A percentile compares a stretch with the other conserved stretches of the same genome.
phyloP scores from a whole-genome alignment of 345 rosid genomes.

The Mercurialis annua region DNA sequence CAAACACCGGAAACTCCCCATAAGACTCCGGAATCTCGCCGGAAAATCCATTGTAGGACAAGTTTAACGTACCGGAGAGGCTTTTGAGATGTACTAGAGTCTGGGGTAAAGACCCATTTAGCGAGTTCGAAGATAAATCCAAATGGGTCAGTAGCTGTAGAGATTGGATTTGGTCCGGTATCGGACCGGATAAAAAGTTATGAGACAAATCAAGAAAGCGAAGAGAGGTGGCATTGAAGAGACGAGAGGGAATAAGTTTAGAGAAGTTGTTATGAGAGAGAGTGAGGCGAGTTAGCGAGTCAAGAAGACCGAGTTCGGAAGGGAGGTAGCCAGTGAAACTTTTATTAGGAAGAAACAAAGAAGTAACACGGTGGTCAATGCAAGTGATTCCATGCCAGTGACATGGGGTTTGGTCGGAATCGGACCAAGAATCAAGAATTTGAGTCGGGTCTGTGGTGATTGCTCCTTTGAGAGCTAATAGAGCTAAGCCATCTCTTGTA shows the following conservation, averaged over 20 bases:
- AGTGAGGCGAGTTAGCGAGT: conserved; percentile 55
- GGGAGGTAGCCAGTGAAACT: conserved; percentile 75
- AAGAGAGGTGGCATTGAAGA: conserved; percentile 54
- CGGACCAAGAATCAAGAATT: conserved; percentile 59
- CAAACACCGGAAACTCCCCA: conserved; percentile 64
- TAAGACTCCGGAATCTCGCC: conserved; percentile 70
- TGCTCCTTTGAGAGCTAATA: conserved; percentile 85
- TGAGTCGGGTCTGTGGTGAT: conserved; percentile 59
- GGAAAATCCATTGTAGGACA: conserved; percentile 64
- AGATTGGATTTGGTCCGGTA: conserved; percentile 49
- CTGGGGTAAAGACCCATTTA: conserved; percentile 72
- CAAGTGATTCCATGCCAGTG: conserved; percentile 78
- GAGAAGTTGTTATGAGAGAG: conserved; percentile 70
- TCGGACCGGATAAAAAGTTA: conserved; percentile 62
- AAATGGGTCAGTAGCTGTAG: conserved; percentile 52
- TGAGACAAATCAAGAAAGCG: conserved; percentile 64
- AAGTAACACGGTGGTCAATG: conserved; percentile 53
- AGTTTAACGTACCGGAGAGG: conserved; percentile 69
- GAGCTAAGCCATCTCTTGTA: conserved; percentile 77
- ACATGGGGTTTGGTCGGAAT: conserved; percentile 72
- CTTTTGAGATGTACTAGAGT: conserved; percentile 49
- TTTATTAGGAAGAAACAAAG: conserved; percentile 52
- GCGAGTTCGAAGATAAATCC: conserved; percentile 65
- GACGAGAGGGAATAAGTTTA: conserved; percentile 48
- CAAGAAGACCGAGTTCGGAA: conserved; percentile 73